phyloP scores from a whole-genome alignment of 139 green algal species.

The Chlorokybus atmophyticus region DNA sequence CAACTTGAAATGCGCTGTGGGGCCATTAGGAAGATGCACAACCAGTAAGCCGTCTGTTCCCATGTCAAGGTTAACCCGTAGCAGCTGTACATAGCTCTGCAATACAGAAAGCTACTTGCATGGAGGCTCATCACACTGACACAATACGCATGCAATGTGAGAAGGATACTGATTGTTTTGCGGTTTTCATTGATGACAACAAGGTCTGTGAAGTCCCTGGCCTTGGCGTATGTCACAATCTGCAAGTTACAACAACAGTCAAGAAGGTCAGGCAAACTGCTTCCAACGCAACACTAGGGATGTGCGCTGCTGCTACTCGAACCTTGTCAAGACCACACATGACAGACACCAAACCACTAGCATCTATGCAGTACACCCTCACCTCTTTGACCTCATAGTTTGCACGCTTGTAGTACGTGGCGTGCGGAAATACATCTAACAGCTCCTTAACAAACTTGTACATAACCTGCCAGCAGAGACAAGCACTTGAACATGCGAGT shows the following conservation, averaged over 20 bases:
- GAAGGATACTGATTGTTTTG: slow-evolving; percentile 12
- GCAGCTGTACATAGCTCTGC: too few species aligned
- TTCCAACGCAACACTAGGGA: not conserved
- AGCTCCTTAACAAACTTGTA: slow-evolving; percentile 28
- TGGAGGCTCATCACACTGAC: too few species aligned
- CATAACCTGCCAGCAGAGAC: not conserved
- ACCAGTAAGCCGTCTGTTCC: slow-evolving; percentile 30
- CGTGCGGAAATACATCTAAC: slow-evolving; percentile 18
- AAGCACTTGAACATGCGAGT: not conserved
- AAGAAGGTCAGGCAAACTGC: not conserved
- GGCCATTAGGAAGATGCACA: slow-evolving; percentile 29
- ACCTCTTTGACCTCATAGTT: slow-evolving; percentile 30
- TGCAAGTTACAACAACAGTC: slow-evolving; percentile 9
- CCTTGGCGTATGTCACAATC: slow-evolving; percentile 30
- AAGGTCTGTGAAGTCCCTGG: slow-evolving; percentile 26
- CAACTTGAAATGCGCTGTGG: slow-evolving; percentile 31
- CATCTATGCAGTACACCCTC: not conserved
- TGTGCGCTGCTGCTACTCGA: not conserved
- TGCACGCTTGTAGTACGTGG: slow-evolving; percentile 22
- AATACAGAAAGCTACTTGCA: too few species aligned
- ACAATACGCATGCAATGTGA: too few species aligned
- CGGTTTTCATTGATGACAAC: slow-evolving; percentile 34
- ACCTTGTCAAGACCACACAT: not conserved
- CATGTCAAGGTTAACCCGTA: too few species aligned
- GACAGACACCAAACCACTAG: not conserved